A percentile compares a stretch with the other conserved stretches of the same genome.
Conservation (phyloP, 148 eudicot genomes). For the Cornus florida region DNA sequence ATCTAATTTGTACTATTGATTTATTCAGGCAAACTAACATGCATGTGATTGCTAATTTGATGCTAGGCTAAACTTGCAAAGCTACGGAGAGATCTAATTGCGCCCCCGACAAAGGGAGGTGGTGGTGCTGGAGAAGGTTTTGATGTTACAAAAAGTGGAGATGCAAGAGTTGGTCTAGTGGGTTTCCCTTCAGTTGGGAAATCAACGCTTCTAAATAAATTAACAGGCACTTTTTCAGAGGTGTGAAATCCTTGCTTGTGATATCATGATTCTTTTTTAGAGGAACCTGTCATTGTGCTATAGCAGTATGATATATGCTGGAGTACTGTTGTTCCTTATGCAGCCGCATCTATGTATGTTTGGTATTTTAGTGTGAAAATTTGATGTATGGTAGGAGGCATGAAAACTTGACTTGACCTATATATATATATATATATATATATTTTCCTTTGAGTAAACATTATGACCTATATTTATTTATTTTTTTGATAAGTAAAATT, state of each 20-base stretch:
- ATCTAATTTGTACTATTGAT: background rate
- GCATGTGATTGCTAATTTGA: background rate
- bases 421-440: too few species aligned
- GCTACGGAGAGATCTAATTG: constrained; percentile 88
- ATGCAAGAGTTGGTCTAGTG: constrained; percentile 97
- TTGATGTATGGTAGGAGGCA: too few species aligned
- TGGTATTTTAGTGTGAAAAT: too few species aligned
- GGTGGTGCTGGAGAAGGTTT: constrained; percentile 99
- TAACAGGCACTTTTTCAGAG: constrained; percentile 99
- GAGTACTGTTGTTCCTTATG: background rate
- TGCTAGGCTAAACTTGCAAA: constrained; percentile 96
- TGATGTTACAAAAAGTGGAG: constrained; percentile 99
- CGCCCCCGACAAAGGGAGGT: constrained; percentile 89
- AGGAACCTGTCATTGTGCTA: background rate
- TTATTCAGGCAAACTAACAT: background rate
- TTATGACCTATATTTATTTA: too few species aligned
- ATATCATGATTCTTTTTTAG: background rate
- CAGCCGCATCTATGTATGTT: too few species aligned
- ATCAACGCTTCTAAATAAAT: constrained; percentile 90
- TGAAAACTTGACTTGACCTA: too few species aligned
- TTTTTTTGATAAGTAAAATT: too few species aligned
- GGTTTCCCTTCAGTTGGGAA: constrained; percentile 99
- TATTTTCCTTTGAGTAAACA: too few species aligned
- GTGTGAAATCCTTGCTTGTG: constrained; percentile 30
- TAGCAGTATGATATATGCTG: background rate